A percentile compares a stretch with the other conserved stretches of the same genome.
These are phyloP conservation scores for Plantago elongata DNA, from an alignment of 257 asterid species.

Conservation along the genomic window DNA sequence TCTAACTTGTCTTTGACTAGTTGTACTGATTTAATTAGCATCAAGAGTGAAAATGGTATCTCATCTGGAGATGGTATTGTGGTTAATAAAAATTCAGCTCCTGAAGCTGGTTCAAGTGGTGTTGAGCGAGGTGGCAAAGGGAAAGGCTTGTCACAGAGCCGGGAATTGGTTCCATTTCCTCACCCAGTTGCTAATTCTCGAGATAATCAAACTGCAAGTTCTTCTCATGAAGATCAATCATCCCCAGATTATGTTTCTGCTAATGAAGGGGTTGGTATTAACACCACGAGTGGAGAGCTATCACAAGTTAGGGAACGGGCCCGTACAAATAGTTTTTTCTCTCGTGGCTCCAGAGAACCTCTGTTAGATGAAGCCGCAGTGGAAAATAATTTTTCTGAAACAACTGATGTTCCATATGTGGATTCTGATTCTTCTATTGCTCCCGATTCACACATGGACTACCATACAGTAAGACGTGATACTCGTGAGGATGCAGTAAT, in stretches of 20 bases:
- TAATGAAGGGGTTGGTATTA: conserved; percentile 24
- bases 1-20: conserved; percentile 28
- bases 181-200: conserved; percentile 25
- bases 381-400: conserved; percentile 51
- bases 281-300: conserved; percentile 24
- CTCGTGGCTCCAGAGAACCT: conserved; percentile 33
- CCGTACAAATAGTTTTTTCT: conserved; percentile 24
- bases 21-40: conserved; percentile 31
- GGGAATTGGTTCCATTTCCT: conserved; percentile 44
- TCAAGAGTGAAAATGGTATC: conserved; percentile 34
- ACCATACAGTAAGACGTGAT: conserved; percentile 33
- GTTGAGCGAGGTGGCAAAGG: conserved; percentile 34
- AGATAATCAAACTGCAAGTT: conserved; percentile 44
- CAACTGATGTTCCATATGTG: conserved; percentile 30
- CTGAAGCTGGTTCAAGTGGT: conserved; percentile 31
- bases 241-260: conserved; percentile 28
- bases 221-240: conserved; percentile 42
- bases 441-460: conserved; percentile 44
- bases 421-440: conserved; percentile 25
- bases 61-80: conserved; percentile 34
- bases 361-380: conserved; percentile 45
- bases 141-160: conserved; percentile 43
- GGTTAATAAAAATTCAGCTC: conserved; percentile 30
- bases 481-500: conserved; percentile 26
- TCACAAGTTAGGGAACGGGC: conserved; percentile 30